Evolutionary conservation across 768 basidiomycete species (phyloP), one percentile per base, ranked within the genome.

Genomic region (Exidia glandulosa): DNA sequence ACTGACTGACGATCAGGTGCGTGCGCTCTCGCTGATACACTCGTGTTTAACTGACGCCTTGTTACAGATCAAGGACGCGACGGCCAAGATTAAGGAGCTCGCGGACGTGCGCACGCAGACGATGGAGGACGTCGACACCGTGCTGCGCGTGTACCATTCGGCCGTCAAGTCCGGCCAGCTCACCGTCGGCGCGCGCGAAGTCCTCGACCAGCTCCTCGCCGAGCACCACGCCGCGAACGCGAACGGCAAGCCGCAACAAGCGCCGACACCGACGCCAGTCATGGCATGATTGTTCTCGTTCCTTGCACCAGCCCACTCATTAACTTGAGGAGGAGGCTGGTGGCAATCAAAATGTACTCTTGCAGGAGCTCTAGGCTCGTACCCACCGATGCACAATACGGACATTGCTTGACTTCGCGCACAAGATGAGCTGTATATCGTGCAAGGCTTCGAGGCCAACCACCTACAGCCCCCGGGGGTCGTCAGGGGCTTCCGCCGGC

Each of bases 61-160:
- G n/a, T n/a, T n/a, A n/a, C n/a, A n/a, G n/a, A n/a, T 98, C 81
- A 98, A 98, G 85, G 96, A 98, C 65, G 95, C 92, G 31, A 98
- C 96, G 2, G 86, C 88, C 74, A 97, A 96, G 83, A 97, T 98
- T 81, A 99, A 99, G 84, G 94, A 96, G 74, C 86, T 99, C 59
- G 96, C 96, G 10, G 96, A 99, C 68, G 91, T 98, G 59, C 87
- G 92, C 63, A 97, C 95, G 10, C 96, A 99, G 73, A 92, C 90
- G 13, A 98, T 99, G 93, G 94, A 98, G 69, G 95, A 98, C 69
- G 96, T 99, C 62, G 96, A 99, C 74, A 90, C 92, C 32, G 85
- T 99, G 36, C 81, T 99, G 50, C 90, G 96, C 70, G 81, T 98
- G 41, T 97, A 96, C 75, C 94, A 97, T 79, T 88, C 88, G 58